Percentiles rank a stretch among this genome's conserved stretches.
phyloP scores from a whole-genome alignment of 352 stramenopile species.

The Phytophthora syringae region DNA sequence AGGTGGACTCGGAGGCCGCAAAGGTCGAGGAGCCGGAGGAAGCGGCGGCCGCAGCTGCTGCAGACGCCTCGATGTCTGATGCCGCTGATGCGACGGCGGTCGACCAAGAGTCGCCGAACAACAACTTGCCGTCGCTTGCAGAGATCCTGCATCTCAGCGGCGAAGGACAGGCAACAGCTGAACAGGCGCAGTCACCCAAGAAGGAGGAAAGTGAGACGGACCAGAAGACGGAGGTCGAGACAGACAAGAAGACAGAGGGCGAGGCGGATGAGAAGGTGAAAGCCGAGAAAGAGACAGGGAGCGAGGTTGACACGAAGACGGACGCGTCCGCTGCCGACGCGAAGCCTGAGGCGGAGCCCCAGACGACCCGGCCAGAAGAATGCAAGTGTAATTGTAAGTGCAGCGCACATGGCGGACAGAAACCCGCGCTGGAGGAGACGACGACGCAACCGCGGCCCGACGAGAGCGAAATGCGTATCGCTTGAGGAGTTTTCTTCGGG shows the following conservation, averaged over 20 bases:
- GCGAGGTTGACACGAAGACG: too few species aligned
- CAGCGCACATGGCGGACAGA: constrained; percentile 30
- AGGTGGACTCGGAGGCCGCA: constrained; percentile 21
- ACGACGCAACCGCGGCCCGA: constrained; percentile 29
- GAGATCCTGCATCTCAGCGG: constrained; percentile 79
- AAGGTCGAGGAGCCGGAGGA: constrained; percentile 4
- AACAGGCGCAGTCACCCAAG: not conserved
- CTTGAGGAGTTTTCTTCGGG: constrained; percentile 8
- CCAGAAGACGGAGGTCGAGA: constrained; percentile 3
- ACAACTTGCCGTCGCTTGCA: constrained; percentile 65
- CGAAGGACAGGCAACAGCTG: constrained; percentile 12
- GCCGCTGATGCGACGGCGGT: not conserved
- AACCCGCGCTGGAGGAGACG: constrained; percentile 24
- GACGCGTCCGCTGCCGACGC: not conserved
- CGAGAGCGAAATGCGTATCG: constrained; percentile 23
- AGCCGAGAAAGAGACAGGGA: not conserved
- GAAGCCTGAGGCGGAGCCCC: not conserved
- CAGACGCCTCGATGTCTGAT: not conserved
- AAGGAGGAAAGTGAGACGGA: constrained; percentile 3
- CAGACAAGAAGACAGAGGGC: not conserved
- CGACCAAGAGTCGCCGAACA: constrained; percentile 49
- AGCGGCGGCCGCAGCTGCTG: not conserved
- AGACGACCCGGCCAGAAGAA: constrained; percentile 16
- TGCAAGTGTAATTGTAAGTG: constrained; percentile 48
- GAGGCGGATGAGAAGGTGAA: not conserved